Evolutionary conservation across 495 filamentous ascomycete species (phyloP).

Genomic region (Jackrogersella multiformis): DNA sequence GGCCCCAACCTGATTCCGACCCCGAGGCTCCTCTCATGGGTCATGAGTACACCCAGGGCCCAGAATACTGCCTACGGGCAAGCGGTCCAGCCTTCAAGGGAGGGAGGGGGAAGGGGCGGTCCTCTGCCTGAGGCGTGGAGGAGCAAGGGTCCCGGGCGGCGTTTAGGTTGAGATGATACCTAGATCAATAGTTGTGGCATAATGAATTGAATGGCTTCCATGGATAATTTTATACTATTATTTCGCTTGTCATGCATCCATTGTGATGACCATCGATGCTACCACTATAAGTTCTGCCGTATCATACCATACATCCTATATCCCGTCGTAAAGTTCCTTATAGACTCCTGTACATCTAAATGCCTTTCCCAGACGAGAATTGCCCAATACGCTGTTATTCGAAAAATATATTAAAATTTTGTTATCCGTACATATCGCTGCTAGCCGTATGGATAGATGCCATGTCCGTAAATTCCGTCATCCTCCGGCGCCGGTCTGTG

Average conservation of each 20-base stretch:
- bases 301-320: not conserved
- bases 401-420: not conserved
- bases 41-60: conserved; percentile 62
- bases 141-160: conserved; percentile 70
- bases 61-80: conserved; percentile 68
- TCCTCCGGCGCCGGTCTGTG: conserved; percentile 24
- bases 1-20: conserved; percentile 76
- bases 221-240: not conserved
- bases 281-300: not conserved
- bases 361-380: not conserved
- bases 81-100: conserved; percentile 51
- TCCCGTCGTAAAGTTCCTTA: not conserved
- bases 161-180: conserved; percentile 63
- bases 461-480: conserved; percentile 26
- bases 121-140: conserved; percentile 69
- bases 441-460: not conserved
- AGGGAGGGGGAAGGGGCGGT: conserved; percentile 52
- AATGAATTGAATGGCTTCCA: not conserved
- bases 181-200: not conserved
- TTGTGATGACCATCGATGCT: not conserved
- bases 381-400: not conserved
- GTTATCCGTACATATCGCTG: conserved; percentile 7
- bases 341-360: not conserved
- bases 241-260: not conserved
- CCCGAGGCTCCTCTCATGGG: conserved; percentile 69